Conservation (phyloP, 768 basidiomycete species). For the Suillus occidentalis region DNA sequence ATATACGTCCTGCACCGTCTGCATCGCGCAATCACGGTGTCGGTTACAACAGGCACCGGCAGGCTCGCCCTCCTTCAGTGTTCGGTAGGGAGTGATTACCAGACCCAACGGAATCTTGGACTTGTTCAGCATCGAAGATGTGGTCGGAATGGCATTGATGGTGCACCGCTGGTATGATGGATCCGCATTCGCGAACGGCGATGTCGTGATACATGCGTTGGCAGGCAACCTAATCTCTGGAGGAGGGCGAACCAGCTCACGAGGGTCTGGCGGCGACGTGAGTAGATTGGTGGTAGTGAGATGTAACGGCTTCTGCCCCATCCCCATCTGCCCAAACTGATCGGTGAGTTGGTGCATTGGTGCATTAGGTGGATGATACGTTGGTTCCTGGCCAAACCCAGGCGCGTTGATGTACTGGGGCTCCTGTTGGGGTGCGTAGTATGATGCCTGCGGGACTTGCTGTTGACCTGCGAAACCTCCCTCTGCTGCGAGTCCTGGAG, state of each 20-base stretch:
- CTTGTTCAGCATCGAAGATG: constrained; percentile 83
- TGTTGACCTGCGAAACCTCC: constrained; percentile 64
- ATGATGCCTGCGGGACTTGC: constrained; percentile 42
- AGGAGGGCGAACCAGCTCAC: constrained; percentile 75
- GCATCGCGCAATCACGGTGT: constrained; percentile 95
- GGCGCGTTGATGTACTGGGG: constrained; percentile 47
- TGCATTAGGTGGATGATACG: constrained; percentile 37
- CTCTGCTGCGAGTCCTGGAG: constrained; percentile 76
- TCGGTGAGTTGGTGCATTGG: constrained; percentile 66
- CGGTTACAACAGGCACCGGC: constrained; percentile 85
- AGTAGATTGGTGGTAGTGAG: constrained; percentile 90
- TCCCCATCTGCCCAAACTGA: constrained; percentile 89
- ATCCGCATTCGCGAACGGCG: constrained; percentile 81
- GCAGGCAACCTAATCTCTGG: constrained; percentile 91
- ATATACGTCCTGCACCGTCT: constrained; percentile 96
- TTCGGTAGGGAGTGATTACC: constrained; percentile 88
- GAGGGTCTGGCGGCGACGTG: constrained; percentile 89
- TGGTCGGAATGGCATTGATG: constrained; percentile 89
- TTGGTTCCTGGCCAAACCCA: constrained; percentile 43
- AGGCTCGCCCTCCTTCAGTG: constrained; percentile 81
- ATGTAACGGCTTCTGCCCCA: constrained; percentile 77
- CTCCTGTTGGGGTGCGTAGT: constrained; percentile 46
- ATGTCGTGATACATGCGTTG: constrained; percentile 75
- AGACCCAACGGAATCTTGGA: constrained; percentile 88
- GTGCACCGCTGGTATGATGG: constrained; percentile 91